These are phyloP conservation scores for Rachicladosporium sp. DNA, from an alignment of 2,329 filamentous ascomycete species.

Conservation along the genomic window DNA sequence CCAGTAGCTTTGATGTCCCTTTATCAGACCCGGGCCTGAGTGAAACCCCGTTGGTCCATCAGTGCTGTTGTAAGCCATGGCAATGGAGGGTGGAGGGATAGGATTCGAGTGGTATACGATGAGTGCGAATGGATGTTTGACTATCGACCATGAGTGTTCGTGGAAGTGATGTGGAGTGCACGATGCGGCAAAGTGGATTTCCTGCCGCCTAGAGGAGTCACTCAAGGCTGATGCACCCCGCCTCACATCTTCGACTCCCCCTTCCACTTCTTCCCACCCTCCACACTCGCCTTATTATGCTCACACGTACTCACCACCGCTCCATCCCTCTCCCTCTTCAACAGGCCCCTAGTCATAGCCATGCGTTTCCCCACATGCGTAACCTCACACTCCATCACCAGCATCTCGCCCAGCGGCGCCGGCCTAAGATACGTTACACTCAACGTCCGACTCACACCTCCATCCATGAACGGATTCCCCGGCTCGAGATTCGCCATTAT, in stretches of 20 bases:
- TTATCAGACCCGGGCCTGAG: too few species aligned
- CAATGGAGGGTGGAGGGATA: too few species aligned
- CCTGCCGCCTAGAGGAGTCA: too few species aligned
- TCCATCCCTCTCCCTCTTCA: conserved; percentile 26
- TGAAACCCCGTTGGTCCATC: too few species aligned
- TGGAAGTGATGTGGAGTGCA: too few species aligned
- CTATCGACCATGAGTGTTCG: too few species aligned
- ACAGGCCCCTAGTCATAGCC: conserved; percentile 28
- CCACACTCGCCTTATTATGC: conserved; percentile 19
- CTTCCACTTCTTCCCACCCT: not conserved
- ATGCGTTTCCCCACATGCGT: conserved; percentile 32
- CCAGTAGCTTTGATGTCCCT: too few species aligned
- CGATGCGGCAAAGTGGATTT: too few species aligned
- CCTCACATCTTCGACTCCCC: conserved; percentile 1
- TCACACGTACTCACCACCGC: conserved; percentile 24
- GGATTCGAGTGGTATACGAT: too few species aligned
- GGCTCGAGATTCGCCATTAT: conserved; percentile 15
- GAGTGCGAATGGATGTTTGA: too few species aligned
- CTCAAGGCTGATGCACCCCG: too few species aligned
- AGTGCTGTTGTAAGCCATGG: too few species aligned
- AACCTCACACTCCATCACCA: conserved; percentile 33
- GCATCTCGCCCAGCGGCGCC: conserved; percentile 26
- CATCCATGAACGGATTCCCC: conserved; percentile 28
- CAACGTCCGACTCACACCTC: conserved; percentile 30
- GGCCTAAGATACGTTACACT: conserved; percentile 36